Percentiles rank a stretch among this genome's conserved stretches.
phyloP scores from a whole-genome alignment of 1,284 basidiomycete species.

The Pyrrhoderma lamaoense region DNA sequence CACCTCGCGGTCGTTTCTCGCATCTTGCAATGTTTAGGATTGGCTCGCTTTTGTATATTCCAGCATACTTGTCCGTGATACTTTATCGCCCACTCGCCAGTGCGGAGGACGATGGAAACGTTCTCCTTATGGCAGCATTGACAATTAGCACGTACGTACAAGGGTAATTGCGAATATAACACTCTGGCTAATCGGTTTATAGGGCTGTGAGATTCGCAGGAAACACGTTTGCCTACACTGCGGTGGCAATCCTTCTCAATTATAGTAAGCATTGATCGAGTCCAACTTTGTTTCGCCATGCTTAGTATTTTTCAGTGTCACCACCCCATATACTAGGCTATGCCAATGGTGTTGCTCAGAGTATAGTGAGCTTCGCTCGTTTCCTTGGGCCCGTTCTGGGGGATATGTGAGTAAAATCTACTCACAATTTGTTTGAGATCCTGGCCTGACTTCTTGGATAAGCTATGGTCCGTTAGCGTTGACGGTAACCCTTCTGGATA shows the following conservation, averaged over 20 bases:
- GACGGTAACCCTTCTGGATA: slow-evolving; percentile 62
- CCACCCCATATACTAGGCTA: slow-evolving; percentile 69
- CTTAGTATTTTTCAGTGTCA: slow-evolving; percentile 62
- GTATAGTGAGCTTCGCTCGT: slow-evolving; percentile 74
- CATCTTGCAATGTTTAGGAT: slow-evolving; percentile 81
- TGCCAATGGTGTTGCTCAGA: slow-evolving; percentile 77
- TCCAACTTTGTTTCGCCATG: too few relatives aligned
- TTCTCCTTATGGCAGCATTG: slow-evolving; percentile 66
- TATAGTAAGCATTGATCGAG: slow-evolving; percentile 68
- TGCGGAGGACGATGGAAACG: slow-evolving; percentile 50
- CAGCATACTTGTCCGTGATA: slow-evolving; percentile 66
- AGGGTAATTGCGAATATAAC: background rate
- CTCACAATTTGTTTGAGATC: background rate
- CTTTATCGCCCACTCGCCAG: slow-evolving; percentile 64
- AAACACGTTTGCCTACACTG: slow-evolving; percentile 70
- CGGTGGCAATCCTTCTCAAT: slow-evolving; percentile 72
- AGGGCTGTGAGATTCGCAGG: slow-evolving; percentile 73
- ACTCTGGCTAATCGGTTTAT: background rate
- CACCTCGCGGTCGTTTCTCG: slow-evolving; percentile 73
- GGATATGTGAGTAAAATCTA: slow-evolving; percentile 51
- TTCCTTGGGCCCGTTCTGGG: slow-evolving; percentile 75
- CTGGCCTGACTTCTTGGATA: background rate
- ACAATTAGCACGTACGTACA: slow-evolving; percentile 63
- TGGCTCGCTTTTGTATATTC: slow-evolving; percentile 70
- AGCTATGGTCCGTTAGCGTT: slow-evolving; percentile 75